Percentiles rank a stretch among this genome's conserved stretches.
phyloP scores from a whole-genome alignment of 179 eudicot genomes.

The Nepenthes alata region DNA sequence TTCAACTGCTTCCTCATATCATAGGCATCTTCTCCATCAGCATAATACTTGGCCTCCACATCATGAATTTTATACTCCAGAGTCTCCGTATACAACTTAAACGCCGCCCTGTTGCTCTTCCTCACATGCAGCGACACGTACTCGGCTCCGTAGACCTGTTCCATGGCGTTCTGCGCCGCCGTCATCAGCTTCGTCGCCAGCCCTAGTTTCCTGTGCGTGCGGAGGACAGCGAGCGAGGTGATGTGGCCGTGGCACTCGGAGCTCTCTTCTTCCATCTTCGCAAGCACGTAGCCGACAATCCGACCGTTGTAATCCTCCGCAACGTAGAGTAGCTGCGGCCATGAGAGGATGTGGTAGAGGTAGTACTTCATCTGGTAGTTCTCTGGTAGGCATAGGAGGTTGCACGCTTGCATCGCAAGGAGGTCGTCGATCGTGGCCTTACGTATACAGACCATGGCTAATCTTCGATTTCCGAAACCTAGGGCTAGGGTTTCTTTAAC shows the following conservation, averaged over 20 bases:
- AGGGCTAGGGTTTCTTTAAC: conserved; percentile 1
- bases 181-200: conserved; percentile 92
- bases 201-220: conserved; percentile 76
- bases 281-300: conserved; percentile 86
- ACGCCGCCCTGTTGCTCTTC: conserved; percentile 79
- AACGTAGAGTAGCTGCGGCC: conserved; percentile 80
- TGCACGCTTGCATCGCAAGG: conserved; percentile 60
- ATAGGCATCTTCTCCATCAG: conserved; percentile 91
- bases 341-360: conserved; percentile 69
- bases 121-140: conserved; percentile 76
- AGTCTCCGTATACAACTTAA: conserved; percentile 61
- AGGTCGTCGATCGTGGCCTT: conserved; percentile 59
- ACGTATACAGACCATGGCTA: conserved; percentile 58
- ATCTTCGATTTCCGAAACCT: conserved; percentile 6
- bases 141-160: conserved; percentile 52
- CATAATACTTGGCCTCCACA: conserved; percentile 80
- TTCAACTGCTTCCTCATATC: conserved; percentile 86
- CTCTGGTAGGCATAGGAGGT: conserved; percentile 60
- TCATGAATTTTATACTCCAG: conserved; percentile 76
- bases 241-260: conserved; percentile 86
- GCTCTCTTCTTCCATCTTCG: conserved; percentile 88
- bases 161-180: conserved; percentile 90
- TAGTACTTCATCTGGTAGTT: conserved; percentile 89
- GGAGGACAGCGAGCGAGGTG: conserved; percentile 80
- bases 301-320: conserved; percentile 84